A percentile compares a stretch with the other conserved stretches of the same genome.
These are phyloP conservation scores for Citrus sinensis DNA, from an alignment of 345 rosid genomes.

Conservation along the genomic window DNA sequence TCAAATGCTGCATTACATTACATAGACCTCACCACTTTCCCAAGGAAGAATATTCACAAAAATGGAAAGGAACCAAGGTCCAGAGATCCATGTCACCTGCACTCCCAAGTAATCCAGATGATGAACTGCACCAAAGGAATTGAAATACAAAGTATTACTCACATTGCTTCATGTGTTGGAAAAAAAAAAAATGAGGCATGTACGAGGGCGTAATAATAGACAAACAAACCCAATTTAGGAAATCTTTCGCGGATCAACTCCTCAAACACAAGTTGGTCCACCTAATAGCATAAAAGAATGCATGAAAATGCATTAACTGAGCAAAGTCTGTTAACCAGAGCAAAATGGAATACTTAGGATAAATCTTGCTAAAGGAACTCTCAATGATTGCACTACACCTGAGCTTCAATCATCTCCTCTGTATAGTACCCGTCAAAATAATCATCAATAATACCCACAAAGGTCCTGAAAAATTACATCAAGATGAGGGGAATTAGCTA, in stretches of 20 bases:
- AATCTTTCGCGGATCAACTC: slow-evolving; percentile 91
- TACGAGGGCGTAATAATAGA: slow-evolving; percentile 11
- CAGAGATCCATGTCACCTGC: slow-evolving; percentile 97
- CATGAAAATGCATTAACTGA: slow-evolving; percentile 1
- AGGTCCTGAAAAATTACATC: slow-evolving; percentile 54
- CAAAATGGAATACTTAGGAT: slow-evolving; percentile 9
- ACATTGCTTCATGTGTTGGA: slow-evolving; percentile 21
- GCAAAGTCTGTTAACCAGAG: background rate
- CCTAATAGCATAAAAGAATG: slow-evolving; percentile 42
- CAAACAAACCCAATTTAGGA: slow-evolving; percentile 88
- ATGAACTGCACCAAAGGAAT: slow-evolving; percentile 83
- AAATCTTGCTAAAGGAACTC: slow-evolving; percentile 11
- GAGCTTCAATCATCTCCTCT: slow-evolving; percentile 94
- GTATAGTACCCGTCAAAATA: slow-evolving; percentile 91
- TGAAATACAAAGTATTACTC: slow-evolving; percentile 41
- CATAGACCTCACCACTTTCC: slow-evolving; percentile 78
- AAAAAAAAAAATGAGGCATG: slow-evolving; percentile 9
- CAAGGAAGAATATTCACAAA: slow-evolving; percentile 95
- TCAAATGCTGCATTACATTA: background rate
- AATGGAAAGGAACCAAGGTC: slow-evolving; percentile 97
- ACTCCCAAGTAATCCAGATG: slow-evolving; percentile 99
- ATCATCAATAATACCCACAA: slow-evolving; percentile 87
- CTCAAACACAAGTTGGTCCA: slow-evolving; percentile 96
- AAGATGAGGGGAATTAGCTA: slow-evolving; percentile 19
- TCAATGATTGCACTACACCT: slow-evolving; percentile 41